These are phyloP conservation scores for Groenewaldozyma salmanticensis DNA, from an alignment of 805 yeast species.

Conservation along the genomic window DNA sequence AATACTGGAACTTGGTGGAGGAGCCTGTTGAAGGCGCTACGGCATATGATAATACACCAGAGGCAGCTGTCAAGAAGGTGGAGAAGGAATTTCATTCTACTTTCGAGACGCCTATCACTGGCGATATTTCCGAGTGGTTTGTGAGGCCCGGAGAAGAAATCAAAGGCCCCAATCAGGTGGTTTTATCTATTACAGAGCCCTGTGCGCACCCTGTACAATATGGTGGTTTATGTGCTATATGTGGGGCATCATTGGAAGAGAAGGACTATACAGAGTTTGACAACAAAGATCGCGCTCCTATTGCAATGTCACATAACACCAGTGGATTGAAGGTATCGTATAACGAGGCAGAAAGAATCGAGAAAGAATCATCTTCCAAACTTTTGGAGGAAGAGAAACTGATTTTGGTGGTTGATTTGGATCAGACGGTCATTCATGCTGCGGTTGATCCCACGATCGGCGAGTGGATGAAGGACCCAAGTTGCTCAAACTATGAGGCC, in stretches of 20 bases:
- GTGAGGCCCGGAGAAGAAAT: conserved; percentile 55
- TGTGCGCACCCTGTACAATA: conserved; percentile 90
- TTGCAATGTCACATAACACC: conserved; percentile 83
- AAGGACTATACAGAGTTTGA: conserved; percentile 65
- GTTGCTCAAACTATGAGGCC: conserved; percentile 75
- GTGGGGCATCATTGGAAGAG: conserved; percentile 69
- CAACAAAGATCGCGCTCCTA: conserved; percentile 67
- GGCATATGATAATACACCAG: conserved; percentile 19
- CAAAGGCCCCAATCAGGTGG: conserved; percentile 33
- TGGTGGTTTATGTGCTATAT: conserved; percentile 89
- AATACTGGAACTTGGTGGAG: conserved; percentile 48
- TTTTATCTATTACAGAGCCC: conserved; percentile 62
- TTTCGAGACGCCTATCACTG: conserved; percentile 78
- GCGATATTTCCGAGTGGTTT: conserved; percentile 43
- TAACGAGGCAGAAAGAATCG: conserved; percentile 80
- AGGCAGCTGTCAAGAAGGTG: conserved; percentile 18
- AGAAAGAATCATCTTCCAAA: conserved; percentile 51
- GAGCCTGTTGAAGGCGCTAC: conserved; percentile 31
- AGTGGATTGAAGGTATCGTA: conserved; percentile 74
- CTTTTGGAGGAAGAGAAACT: conserved; percentile 56
- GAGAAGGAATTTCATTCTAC: conserved; percentile 32
- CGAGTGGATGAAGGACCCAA: conserved; percentile 85
- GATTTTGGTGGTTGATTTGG: conserved; percentile 89
- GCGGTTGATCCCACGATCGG: conserved; percentile 97
- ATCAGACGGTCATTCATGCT: conserved; percentile 95